Percentiles rank a stretch among this genome's conserved stretches.
phyloP scores from a whole-genome alignment of 768 basidiomycete genomes.

The Roridomyces roridus region DNA sequence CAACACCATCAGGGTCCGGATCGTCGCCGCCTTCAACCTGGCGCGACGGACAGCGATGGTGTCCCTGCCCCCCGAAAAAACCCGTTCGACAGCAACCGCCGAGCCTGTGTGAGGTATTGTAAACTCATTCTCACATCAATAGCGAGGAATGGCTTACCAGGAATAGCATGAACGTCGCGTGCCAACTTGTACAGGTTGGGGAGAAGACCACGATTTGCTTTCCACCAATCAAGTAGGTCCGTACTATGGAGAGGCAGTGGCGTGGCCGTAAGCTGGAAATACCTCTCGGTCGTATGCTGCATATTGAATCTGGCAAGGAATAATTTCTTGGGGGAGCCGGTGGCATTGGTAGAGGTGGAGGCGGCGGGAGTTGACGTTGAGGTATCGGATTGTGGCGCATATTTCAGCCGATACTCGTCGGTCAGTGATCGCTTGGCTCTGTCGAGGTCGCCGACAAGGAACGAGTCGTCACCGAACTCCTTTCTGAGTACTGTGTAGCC shows the following conservation, averaged over 20 bases:
- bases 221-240: constrained; percentile 7
- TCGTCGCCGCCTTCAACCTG: neutral
- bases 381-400: no score
- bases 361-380: no score
- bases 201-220: neutral
- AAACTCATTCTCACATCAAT: neutral
- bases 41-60: neutral
- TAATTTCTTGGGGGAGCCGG: no score
- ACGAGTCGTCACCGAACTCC: constrained; percentile 29
- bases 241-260: neutral
- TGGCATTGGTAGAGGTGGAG: no score
- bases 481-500: constrained; percentile 26
- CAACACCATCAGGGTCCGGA: neutral
- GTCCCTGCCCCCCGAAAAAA: neutral
- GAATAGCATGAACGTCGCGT: constrained; percentile 14
- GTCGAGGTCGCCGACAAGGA: no score
- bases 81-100: constrained; percentile 5
- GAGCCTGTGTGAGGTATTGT: neutral
- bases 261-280: neutral
- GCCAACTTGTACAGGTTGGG: constrained; percentile 10
- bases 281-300: no score
- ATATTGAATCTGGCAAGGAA: no score
- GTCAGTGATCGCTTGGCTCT: no score
- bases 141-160: neutral
- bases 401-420: no score